A percentile compares a stretch with the other conserved stretches of the same genome.
These are phyloP conservation scores for Ophiostoma pallidulum DNA, from an alignment of 2,329 filamentous ascomycete species.

Conservation along the genomic window DNA sequence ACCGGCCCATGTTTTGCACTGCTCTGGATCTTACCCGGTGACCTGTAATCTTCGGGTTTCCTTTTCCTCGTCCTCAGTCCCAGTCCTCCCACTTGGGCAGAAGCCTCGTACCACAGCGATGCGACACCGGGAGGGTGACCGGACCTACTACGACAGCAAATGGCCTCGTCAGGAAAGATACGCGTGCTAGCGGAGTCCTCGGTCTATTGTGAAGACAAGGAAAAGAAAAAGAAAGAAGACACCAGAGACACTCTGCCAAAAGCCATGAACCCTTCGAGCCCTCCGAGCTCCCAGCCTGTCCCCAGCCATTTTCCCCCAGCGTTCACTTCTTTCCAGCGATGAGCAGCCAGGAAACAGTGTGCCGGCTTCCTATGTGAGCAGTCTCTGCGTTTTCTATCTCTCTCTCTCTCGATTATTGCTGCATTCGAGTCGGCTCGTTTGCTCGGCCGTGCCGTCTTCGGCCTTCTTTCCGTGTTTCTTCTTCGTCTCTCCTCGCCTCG, in stretches of 20 bases:
- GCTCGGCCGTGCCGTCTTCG: too few species aligned
- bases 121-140: neutral
- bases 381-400: neutral
- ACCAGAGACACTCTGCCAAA: too few species aligned
- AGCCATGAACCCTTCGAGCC: too few species aligned
- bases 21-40: neutral
- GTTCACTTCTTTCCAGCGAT: neutral
- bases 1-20: neutral
- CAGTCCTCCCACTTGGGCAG: neutral
- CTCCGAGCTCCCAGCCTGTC: too few species aligned
- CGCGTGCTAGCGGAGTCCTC: too few species aligned
- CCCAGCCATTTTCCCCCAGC: too few species aligned
- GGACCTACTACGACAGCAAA: neutral
- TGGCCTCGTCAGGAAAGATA: neutral
- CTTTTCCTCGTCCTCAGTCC: neutral
- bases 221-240: too few species aligned
- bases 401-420: too few species aligned
- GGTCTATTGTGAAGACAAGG: too few species aligned
- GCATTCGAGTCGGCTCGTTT: too few species aligned
- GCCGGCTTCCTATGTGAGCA: neutral
- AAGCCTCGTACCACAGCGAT: neutral
- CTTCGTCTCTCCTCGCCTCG: too few species aligned
- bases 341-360: neutral
- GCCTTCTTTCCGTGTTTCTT: too few species aligned
- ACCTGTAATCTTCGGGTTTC: slow-evolving; percentile 4